Percentiles rank a stretch among this genome's conserved stretches.
Evolutionary conservation across 202 grass and related monocot genomes (phyloP).

Genomic region (Schoenoplectus triqueter): DNA sequence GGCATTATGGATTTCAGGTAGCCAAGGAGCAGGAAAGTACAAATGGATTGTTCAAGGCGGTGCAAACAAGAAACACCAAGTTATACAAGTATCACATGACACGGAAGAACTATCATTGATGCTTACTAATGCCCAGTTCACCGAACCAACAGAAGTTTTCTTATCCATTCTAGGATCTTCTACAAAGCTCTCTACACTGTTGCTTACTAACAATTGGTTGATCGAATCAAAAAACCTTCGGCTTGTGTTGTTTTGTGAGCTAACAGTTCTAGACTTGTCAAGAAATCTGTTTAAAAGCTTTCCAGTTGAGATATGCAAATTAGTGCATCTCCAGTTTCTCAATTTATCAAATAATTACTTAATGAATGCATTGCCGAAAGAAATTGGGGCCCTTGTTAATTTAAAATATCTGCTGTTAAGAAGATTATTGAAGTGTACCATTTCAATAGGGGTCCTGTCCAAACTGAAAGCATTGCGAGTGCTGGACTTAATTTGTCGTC

Average conservation of each 20-base stretch:
- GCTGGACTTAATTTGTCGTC: background rate
- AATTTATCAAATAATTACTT: background rate
- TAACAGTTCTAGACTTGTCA: background rate
- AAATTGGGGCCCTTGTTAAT: background rate
- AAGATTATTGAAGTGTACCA: background rate
- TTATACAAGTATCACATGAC: background rate
- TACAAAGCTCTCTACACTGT: background rate
- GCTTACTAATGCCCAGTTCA: background rate
- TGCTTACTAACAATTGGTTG: background rate
- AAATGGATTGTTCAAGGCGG: constrained; percentile 38
- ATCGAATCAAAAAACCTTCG: background rate
- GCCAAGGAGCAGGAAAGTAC: background rate
- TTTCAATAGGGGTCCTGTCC: background rate
- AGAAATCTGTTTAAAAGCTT: background rate
- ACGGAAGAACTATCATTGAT: background rate
- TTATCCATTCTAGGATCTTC: background rate
- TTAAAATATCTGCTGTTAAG: background rate
- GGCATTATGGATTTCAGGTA: constrained; percentile 35
- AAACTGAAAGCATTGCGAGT: background rate
- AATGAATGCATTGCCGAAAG: background rate
- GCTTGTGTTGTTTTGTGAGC: background rate
- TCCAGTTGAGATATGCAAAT: background rate
- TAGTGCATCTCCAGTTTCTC: background rate
- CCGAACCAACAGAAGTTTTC: background rate
- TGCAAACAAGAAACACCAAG: background rate